Base-by-base conservation (phyloP, 148 eudicot genomes). In the Amaranthus hypochondriacus region DNA sequence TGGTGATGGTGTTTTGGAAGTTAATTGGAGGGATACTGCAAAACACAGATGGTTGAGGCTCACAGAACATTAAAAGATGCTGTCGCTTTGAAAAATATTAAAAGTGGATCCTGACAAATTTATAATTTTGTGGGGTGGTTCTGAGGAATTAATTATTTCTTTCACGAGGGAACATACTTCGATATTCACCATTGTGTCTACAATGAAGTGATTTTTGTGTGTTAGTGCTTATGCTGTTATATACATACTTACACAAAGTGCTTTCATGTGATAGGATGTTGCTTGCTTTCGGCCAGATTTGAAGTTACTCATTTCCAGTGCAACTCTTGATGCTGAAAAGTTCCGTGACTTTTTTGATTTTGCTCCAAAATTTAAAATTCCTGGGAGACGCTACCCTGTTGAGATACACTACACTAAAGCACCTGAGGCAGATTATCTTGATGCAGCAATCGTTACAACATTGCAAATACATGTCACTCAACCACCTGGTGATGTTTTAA, bases 381-480 rank as follows among this genome's bases (percentile, higher is more conserved):
- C 92, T 4, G 92, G 92, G 52, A 83, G 92, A 81, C 84, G 93
- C 67, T 92, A 51, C 55, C 96, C 98, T 46, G 98, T 92, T 48
- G 96, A 92, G 50, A 90, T 92, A 77, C 78, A 84, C 71, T 89
- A 92, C 68, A 88, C 98, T 9, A 90, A 84, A 79, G 96, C 91
- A 56, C 93, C 98, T 5, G 96, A 88, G 82, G 89, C 96, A 15
- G 96, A 92, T 82, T 92, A 92, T 82, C 70, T 92, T 77, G 98
- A 92, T 84, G 98, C 96, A 60, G 92, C 98, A 21, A 81, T 92
- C 54, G 96, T 92, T 56, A 90, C 96, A 3, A 87, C 91, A 51
- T 85, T 92, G 68, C 98, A 92, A 62, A 89, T 90, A 65, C 96
- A 92, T 76, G 93, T 88, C 54, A 88, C 87, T 9, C 87, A 92